phyloP scores from a whole-genome alignment of 345 rosid genomes.

The Salix purpurea region DNA sequence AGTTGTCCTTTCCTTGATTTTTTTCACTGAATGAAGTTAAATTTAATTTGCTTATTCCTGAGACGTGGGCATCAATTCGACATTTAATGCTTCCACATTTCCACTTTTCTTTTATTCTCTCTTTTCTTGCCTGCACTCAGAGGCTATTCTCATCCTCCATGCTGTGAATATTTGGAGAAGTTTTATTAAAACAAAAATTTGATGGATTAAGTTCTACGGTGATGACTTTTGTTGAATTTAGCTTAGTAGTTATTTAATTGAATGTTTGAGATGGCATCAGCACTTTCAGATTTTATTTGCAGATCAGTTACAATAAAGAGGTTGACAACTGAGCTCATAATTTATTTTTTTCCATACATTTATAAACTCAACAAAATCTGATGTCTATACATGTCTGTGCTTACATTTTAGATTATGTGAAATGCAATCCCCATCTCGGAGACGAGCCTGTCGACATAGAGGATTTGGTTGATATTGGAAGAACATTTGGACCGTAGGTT shows the following conservation, averaged over 20 bases:
- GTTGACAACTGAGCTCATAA: neutral
- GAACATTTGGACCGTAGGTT: slow-evolving; percentile 71
- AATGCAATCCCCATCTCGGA: slow-evolving; percentile 65
- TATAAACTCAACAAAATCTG: neutral
- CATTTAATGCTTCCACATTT: neutral
- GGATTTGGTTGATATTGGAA: slow-evolving; percentile 83
- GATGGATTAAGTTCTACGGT: neutral
- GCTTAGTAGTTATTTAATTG: neutral
- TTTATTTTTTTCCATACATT: neutral
- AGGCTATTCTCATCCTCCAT: neutral
- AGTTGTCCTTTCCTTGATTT: neutral
- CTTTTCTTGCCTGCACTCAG: neutral
- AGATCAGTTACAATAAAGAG: neutral
- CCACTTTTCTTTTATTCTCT: neutral
- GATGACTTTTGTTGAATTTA: neutral
- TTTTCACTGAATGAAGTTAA: neutral
- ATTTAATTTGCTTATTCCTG: neutral
- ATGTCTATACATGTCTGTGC: slow-evolving; percentile 11
- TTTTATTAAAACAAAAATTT: neutral
- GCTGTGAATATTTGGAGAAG: neutral
- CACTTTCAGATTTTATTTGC: neutral
- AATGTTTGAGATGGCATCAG: neutral
- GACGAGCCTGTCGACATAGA: slow-evolving; percentile 92
- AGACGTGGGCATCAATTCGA: neutral
- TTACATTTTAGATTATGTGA: slow-evolving; percentile 54